Base-by-base conservation (phyloP, 108 stramenopile species). In the Asterionellopsis glacialis region DNA sequence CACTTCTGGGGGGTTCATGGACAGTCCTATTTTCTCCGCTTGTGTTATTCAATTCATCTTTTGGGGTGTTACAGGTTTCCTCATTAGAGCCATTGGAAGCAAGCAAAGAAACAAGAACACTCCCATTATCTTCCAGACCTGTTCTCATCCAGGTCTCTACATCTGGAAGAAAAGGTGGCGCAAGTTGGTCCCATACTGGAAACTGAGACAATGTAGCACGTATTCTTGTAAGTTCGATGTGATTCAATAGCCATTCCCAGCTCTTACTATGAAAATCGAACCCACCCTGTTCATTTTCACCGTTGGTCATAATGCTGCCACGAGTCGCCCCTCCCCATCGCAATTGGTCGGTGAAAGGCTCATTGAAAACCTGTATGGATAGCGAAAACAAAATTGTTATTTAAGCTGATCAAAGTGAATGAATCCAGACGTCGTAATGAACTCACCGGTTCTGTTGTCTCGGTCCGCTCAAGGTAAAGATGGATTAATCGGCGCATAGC, bases 171-270 rank as follows among this genome's bases (percentile, higher is more conserved):
- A 42, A 48, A 3, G 39, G 11, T 42, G 75, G 75, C 27, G 56
- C 61, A 28, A 76, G 38, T 16, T 51, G 44, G 45, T 83, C 82
- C 23, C 64, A 51, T 0, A 84, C 58, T 18, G 84, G 84, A 74
- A 80, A 86, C 13, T 65, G 74, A 11, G 67, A 61, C 11, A 87
- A 41, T 9, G 86, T 87, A 22, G 67, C 63, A 7, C 72, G 70
- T 24, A 91, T 67, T 26, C 89, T 73, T 27, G 55, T 53, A 16
- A 67, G 44, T 51, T 87, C 77, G 11, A 90, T 44, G 15, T 74
- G 73, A 72, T 74, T 63, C 9, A 75, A 23, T 40, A 90, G 59
- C 85, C 84, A 90, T 0, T 87, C 85, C 66, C 77, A 83, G 18
- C 40, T 33, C 16, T 48, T 33, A 33, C 33, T 33, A 7, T 33